Conservation (phyloP, 148 eudicot genomes). For the Nepenthes mirabilis region DNA sequence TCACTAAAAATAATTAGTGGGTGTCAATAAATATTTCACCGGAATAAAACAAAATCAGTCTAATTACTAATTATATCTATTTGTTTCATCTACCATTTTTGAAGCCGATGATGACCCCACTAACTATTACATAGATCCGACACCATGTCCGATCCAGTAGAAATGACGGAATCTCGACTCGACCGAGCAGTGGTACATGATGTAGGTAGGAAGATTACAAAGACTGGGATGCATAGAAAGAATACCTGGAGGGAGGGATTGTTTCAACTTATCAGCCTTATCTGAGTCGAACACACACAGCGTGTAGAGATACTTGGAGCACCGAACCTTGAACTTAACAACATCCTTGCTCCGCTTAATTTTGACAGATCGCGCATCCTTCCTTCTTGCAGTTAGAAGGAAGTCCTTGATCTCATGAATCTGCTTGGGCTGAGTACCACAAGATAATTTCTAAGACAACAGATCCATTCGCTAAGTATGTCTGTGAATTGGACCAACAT, state of each 20-base stretch:
- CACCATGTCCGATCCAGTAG: too few relatives aligned
- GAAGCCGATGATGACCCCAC: too few relatives aligned
- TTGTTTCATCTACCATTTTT: too few relatives aligned
- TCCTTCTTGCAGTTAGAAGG: constrained; percentile 53
- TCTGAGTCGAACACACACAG: constrained; percentile 39
- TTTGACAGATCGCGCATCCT: constrained; percentile 46
- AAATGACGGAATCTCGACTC: too few relatives aligned
- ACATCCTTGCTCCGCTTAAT: constrained; percentile 45
- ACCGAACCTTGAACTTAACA: constrained; percentile 53
- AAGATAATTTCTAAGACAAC: too few relatives aligned
- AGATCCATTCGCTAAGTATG: neutral
- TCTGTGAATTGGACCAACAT: too few relatives aligned
- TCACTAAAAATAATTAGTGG: too few relatives aligned
- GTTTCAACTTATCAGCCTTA: constrained; percentile 55
- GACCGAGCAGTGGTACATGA: too few relatives aligned
- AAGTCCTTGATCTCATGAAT: constrained; percentile 57
- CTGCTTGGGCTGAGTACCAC: constrained; percentile 35
- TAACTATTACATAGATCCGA: too few relatives aligned
- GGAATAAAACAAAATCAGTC: neutral
- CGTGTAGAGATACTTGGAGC: constrained; percentile 56
- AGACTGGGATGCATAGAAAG: too few relatives aligned
- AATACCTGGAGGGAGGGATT: constrained; percentile 48
- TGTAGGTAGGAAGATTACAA: too few relatives aligned
- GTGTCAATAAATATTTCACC: too few relatives aligned
- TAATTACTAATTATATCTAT: neutral